A percentile compares a stretch with the other conserved stretches of the same genome.
phyloP scores from a whole-genome alignment of 768 basidiomycete species.

The Rhodotorula toruloides region DNA sequence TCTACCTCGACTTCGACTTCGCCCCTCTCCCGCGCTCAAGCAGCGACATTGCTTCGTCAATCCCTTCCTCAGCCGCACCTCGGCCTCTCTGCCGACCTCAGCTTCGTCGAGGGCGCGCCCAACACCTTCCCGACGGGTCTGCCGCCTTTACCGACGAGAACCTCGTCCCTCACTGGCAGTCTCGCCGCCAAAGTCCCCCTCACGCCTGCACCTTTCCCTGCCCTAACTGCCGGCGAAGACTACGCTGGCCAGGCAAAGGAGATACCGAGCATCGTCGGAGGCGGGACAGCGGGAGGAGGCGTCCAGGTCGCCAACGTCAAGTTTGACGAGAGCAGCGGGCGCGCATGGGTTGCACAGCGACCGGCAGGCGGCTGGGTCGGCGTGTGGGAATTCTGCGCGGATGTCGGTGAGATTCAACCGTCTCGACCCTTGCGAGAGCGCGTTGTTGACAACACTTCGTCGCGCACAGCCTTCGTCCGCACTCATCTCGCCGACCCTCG shows the following conservation, averaged over 20 bases:
- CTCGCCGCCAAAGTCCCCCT: not conserved
- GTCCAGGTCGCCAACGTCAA: not conserved
- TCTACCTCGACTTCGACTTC: not conserved
- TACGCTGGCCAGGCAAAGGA: not conserved
- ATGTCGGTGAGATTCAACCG: not conserved
- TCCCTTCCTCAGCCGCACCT: slow-evolving; percentile 10
- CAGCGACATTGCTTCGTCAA: slow-evolving; percentile 4
- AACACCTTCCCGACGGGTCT: not conserved
- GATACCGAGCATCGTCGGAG: not conserved
- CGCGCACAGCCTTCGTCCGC: slow-evolving; percentile 14
- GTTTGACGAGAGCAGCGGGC: not conserved
- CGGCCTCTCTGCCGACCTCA: slow-evolving; percentile 9
- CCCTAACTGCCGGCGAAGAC: not conserved
- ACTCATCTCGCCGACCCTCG: not conserved
- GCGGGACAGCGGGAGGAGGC: not conserved
- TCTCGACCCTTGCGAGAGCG: not conserved
- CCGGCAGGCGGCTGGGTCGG: slow-evolving; percentile 10
- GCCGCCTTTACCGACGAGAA: not conserved
- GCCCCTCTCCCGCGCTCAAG: slow-evolving; percentile 6
- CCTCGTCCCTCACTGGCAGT: not conserved
- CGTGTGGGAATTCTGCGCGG: slow-evolving; percentile 18
- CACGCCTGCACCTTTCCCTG: slow-evolving; percentile 9
- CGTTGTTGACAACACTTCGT: not conserved
- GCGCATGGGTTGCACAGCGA: slow-evolving; percentile 15
- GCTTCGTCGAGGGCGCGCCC: slow-evolving; percentile 8